Conservation (phyloP, 2,329 filamentous ascomycete genomes). For the Monosporascus ibericus region DNA sequence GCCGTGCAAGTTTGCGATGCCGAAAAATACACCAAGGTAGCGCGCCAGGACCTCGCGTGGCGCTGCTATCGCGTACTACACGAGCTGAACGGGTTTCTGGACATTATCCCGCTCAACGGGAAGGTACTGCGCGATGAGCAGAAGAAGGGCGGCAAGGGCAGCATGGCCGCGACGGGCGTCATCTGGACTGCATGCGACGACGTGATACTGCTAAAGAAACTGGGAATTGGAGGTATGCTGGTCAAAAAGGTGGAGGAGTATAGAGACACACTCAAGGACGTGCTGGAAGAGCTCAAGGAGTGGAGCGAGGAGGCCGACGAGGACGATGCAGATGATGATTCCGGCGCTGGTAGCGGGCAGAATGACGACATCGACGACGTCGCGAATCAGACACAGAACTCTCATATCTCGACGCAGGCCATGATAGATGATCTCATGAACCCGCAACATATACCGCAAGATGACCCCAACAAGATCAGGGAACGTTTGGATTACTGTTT, state of each 20-base stretch:
- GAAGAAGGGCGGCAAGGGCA: constrained; percentile 43
- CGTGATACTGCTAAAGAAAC: constrained; percentile 54
- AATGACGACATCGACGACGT: constrained; percentile 36
- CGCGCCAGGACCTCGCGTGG: constrained; percentile 58
- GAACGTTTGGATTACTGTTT: constrained; percentile 59
- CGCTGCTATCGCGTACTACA: constrained; percentile 54
- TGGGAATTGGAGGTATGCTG: constrained; percentile 66
- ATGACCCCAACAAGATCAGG: constrained; percentile 58
- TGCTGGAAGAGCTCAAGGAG: constrained; percentile 78
- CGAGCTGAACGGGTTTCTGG: constrained; percentile 56
- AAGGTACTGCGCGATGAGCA: constrained; percentile 41
- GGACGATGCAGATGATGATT: constrained; percentile 47
- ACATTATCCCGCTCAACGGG: constrained; percentile 54
- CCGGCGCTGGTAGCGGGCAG: constrained; percentile 39
- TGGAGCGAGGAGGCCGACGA: constrained; percentile 72
- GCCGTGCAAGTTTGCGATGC: constrained; percentile 61
- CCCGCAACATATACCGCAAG: constrained; percentile 54
- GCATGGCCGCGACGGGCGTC: constrained; percentile 63
- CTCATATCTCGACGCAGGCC: constrained; percentile 42
- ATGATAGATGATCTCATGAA: constrained; percentile 65
- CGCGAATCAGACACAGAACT: constrained; percentile 23
- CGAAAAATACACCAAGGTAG: constrained; percentile 54
- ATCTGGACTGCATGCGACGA: constrained; percentile 82
- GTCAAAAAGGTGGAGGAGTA: constrained; percentile 68
- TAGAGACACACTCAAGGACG: constrained; percentile 71